A percentile compares a stretch with the other conserved stretches of the same genome.
Evolutionary conservation across 257 asterid genomes (phyloP).

Genomic region (Solanum chilense): DNA sequence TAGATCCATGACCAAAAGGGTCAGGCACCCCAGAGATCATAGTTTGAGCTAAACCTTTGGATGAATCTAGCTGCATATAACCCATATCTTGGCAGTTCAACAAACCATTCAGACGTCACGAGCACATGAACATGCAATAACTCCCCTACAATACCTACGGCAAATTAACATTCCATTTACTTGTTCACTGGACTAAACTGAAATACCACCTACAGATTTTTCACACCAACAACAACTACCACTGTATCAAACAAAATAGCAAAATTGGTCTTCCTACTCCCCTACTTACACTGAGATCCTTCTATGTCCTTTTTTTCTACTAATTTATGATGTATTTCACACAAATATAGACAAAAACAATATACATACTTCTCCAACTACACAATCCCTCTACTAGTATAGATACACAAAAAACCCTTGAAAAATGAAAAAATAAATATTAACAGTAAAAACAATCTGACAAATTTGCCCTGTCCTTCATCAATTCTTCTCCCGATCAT

Average conservation of each 20-base stretch:
- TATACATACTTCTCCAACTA: neutral
- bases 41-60: conserved; percentile 22
- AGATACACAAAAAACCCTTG: neutral
- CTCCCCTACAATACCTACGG: neutral
- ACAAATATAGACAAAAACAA: neutral
- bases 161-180: neutral
- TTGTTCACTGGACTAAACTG: neutral
- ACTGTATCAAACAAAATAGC: neutral
- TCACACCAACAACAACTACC: conserved; percentile 1
- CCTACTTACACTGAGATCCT: neutral
- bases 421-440: neutral
- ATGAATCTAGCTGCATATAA: conserved; percentile 24
- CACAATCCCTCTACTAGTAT: conserved; percentile 7
- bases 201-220: conserved; percentile 1
- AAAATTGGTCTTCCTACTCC: neutral
- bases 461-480: neutral
- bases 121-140: neutral
- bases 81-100: conserved; percentile 3
- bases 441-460: conserved; percentile 16
- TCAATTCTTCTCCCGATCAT: conserved; percentile 18
- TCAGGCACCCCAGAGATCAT: conserved; percentile 22
- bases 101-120: neutral
- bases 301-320: neutral
- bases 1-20: conserved; percentile 23
- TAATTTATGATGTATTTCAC: neutral